Conservation (phyloP, 2,329 filamentous ascomycete genomes). For the Septoria petroselini region DNA sequence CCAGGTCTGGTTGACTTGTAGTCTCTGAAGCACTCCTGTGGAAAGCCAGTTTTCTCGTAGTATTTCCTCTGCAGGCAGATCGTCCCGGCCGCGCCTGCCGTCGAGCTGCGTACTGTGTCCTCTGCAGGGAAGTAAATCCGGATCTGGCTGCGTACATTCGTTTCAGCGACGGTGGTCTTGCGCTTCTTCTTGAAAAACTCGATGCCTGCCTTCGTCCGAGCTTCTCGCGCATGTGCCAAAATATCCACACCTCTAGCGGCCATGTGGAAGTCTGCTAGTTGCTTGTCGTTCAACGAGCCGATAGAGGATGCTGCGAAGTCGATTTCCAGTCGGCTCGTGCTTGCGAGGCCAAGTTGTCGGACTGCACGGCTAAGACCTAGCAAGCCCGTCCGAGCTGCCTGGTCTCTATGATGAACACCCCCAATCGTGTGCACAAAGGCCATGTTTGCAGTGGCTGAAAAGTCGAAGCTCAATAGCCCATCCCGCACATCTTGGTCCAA, state of each 20-base stretch:
- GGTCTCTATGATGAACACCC: conserved; percentile 37
- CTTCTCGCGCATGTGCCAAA: conserved; percentile 23
- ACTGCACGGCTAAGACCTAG: conserved; percentile 70
- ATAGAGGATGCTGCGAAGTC: conserved; percentile 81
- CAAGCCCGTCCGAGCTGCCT: conserved; percentile 61
- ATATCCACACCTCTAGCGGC: conserved; percentile 52
- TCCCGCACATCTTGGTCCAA: conserved; percentile 62
- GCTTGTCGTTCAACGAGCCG: conserved; percentile 67
- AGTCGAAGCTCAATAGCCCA: conserved; percentile 78
- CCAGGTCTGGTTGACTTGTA: conserved; percentile 68
- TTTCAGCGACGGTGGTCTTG: neutral
- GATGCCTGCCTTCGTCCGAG: conserved; percentile 24
- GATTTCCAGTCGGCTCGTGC: conserved; percentile 28
- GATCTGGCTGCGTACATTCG: conserved; percentile 52
- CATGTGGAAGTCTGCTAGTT: conserved; percentile 60
- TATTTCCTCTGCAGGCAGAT: conserved; percentile 73
- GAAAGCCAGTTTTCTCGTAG: conserved; percentile 69
- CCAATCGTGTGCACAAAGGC: conserved; percentile 79
- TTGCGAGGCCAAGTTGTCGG: conserved; percentile 57
- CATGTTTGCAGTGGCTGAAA: conserved; percentile 65
- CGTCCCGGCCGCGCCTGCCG: conserved; percentile 63
- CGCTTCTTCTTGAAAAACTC: conserved; percentile 29
- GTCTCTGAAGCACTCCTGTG: conserved; percentile 68
- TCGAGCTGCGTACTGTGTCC: conserved; percentile 51
- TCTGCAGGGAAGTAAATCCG: conserved; percentile 78